phyloP scores from a whole-genome alignment of 176 grass and related monocot species.

The Poa annua region DNA sequence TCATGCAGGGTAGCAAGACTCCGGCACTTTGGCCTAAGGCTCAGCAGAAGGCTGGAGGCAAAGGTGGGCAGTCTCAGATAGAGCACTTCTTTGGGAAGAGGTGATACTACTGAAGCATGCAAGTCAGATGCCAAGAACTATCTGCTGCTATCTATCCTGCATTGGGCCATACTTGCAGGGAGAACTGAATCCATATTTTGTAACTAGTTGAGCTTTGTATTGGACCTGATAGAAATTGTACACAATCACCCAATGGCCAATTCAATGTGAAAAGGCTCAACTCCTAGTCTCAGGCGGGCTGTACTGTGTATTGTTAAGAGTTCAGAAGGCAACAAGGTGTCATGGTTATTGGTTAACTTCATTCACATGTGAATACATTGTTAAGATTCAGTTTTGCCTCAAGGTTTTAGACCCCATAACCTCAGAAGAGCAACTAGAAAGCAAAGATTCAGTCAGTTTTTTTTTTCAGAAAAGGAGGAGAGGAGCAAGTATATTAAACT shows the following conservation, averaged over 20 bases:
- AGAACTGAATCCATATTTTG: conserved; percentile 35
- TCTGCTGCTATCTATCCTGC: conserved; percentile 5
- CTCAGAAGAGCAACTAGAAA: not conserved
- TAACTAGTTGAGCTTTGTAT: not conserved
- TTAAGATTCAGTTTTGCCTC: not conserved
- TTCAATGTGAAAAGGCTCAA: not conserved
- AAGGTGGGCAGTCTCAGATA: conserved; percentile 71
- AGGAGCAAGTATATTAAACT: not conserved
- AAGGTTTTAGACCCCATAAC: not conserved
- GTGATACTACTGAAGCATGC: conserved; percentile 39
- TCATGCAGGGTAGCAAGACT: conserved; percentile 51
- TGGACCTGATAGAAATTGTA: not conserved
- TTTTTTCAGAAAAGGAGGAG: not conserved
- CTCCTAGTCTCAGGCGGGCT: not conserved
- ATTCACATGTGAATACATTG: not conserved
- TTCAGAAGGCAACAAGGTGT: not conserved
- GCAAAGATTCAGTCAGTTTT: not conserved
- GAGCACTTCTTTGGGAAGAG: conserved; percentile 82
- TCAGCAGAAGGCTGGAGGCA: conserved; percentile 55
- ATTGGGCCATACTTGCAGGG: not conserved
- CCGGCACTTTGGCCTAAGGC: conserved; percentile 51
- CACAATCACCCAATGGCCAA: not conserved
- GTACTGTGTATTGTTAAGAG: conserved; percentile 4
- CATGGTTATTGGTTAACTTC: not conserved
- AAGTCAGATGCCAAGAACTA: not conserved